Evolutionary conservation across 2,329 filamentous ascomycete genomes (phyloP), one percentile per base, ranked within the genome.

Genomic region (Cyclaneusma minus): DNA sequence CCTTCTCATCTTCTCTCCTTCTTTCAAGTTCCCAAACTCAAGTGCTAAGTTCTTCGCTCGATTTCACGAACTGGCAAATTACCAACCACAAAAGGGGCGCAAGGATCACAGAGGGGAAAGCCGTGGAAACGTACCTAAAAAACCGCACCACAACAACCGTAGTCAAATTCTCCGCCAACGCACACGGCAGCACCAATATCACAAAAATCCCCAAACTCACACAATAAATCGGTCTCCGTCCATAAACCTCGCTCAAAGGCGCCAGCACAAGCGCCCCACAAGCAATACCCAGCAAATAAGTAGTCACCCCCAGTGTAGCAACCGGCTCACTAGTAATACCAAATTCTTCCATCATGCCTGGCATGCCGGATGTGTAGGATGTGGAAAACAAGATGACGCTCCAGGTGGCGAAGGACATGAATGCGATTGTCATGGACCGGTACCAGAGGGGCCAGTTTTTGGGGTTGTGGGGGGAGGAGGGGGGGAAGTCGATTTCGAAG

Each of bases 261-360:
- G 82, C 82, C 21, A 84, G 59, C 16, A 89, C 52, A 31, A 89
- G 53, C 17, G 68, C 74, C 1, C 82, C 82, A 2, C 62, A 49
- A 0, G 79, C 81, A 24, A 89, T 60, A 4, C 82, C 82, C 13
- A 82, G 47, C 6, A 89, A 60, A 43, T 89, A 91, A 0, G 75
- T 74, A 0, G 82, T 89, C 22, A 91, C 58, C 4, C 82, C 82
- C 3, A 89, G 54, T 0, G 80, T 79, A 1, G 74, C 64, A n/a
- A 75, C 49, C 0, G 68, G 70, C 17, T 67, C 58, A 9, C 55
- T 61, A 5, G 55, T 44, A 11, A 69, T 57, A 19, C 60, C 51
- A 38, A 83, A 87, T 27, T 81, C 73, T 9, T 58, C 47, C 41
- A 70, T 67, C 48, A 91, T 67, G 1, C 77, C 73, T 1, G 68